Evolutionary conservation across 2,329 filamentous ascomycete species (phyloP), one percentile per base, ranked within the genome.

Genomic region (Clonostachys solani): DNA sequence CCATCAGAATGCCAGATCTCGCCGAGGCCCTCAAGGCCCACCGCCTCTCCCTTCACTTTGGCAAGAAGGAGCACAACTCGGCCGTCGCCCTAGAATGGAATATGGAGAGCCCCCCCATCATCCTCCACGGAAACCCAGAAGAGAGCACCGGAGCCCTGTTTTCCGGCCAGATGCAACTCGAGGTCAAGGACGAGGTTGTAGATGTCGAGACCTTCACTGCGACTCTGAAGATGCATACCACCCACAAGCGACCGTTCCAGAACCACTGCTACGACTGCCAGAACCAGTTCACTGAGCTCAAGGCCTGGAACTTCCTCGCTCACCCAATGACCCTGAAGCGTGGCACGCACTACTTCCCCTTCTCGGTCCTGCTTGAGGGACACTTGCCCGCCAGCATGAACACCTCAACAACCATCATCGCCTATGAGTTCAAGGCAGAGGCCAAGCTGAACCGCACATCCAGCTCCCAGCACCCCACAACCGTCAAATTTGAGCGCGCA

Each of bases 81-180:
- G 67, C 69, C 48, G 71, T 73, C 10, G 57, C 67, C 2, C 59
- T 83, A 16, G 66, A 73, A 49, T 81, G 76, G 73, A 74, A 70
- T 56, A 86, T 96, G 52, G 92, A 96, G 72, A 95, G 89, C 12
- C 90, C 91, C 2, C 92, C 92, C 4, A 77, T 92, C 16, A 81
- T 96, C 42, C 86, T 96, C 68, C 89, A 94, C 60, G 91, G 91
- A 52, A 74, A 78, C 19, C 76, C 88, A 1, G 78, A 84, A 51
- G 78, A 80, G 54, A 96, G 91, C 56, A 87, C 86, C 4, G 92
- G 92, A 48, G 90, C 91, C 7, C 73, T 96, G 50, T 80, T 96
- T 44, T 95, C 90, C 1, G 91, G 91, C 33, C 87, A 90, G 63
- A 73, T 97, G 56, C 82, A 85, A 56, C 68, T 97, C 47, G 74